Conservation (phyloP, 129 eudicot genomes). For the Helianthus tuberosus region DNA sequence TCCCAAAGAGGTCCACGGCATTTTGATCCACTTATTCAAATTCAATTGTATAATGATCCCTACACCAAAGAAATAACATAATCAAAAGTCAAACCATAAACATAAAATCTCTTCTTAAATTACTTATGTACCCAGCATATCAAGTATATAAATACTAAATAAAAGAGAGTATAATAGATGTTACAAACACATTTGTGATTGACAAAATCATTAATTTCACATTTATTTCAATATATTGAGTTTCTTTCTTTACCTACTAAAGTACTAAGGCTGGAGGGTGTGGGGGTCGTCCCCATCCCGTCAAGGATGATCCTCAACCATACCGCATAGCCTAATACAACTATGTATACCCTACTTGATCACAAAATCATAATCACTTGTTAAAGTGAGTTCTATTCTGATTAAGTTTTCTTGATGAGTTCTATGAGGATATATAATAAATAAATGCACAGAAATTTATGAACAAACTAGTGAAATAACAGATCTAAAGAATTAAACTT, state of each 20-base stretch:
- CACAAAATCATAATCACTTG: background rate
- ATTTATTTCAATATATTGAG: background rate
- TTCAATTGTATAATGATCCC: slow-evolving; percentile 15
- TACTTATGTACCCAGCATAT: background rate
- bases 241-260: slow-evolving; percentile 1
- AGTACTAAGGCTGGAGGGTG: background rate
- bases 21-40: slow-evolving; percentile 41
- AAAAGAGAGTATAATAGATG: background rate
- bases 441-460: background rate
- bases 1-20: slow-evolving; percentile 66
- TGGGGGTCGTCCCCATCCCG: too few species aligned
- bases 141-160: background rate
- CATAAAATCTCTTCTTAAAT: slow-evolving; percentile 8
- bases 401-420: slow-evolving; percentile 17
- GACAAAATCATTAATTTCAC: background rate
- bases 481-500: slow-evolving; percentile 4
- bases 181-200: slow-evolving; percentile 1
- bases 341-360: background rate
- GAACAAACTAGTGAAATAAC: slow-evolving; percentile 6
- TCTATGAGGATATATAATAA: background rate
- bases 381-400: background rate
- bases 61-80: slow-evolving; percentile 12
- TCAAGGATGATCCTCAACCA: too few species aligned
- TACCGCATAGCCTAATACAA: too few species aligned
- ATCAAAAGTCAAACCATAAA: slow-evolving; percentile 4